Evolutionary conservation across 176 grass and related monocot species (phyloP).

Genomic region (Luzula sylvatica): DNA sequence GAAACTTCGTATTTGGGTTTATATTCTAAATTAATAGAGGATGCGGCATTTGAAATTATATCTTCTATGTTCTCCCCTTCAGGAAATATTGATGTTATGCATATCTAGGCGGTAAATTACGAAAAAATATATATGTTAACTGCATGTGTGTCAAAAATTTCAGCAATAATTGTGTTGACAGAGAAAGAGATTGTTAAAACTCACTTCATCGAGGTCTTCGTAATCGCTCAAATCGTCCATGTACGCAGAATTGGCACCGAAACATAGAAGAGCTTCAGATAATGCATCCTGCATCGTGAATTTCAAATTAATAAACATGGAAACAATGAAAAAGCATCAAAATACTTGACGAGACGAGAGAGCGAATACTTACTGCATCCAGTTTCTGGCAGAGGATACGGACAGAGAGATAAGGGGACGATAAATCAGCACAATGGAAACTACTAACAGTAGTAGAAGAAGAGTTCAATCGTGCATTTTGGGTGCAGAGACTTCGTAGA

Average conservation of each 20-base stretch:
- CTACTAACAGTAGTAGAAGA: not conserved
- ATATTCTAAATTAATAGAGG: constrained; percentile 57
- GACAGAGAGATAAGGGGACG: constrained; percentile 45
- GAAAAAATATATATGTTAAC: constrained; percentile 1
- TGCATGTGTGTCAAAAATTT: not conserved
- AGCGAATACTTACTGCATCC: constrained; percentile 45
- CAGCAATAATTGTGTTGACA: not conserved
- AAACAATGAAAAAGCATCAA: constrained; percentile 4
- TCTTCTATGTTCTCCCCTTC: constrained; percentile 40
- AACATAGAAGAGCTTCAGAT: constrained; percentile 69
- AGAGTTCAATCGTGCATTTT: not conserved
- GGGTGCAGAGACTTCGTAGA: not conserved
- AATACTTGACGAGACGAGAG: not conserved
- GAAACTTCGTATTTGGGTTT: constrained; percentile 51
- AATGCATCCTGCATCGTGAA: constrained; percentile 45
- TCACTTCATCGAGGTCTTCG: constrained; percentile 60
- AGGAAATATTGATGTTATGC: constrained; percentile 51
- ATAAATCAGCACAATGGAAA: constrained; percentile 7
- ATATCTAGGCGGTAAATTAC: constrained; percentile 28
- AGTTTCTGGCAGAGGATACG: constrained; percentile 49
- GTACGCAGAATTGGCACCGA: constrained; percentile 60
- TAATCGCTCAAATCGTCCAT: constrained; percentile 60
- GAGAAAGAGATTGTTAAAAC: not conserved
- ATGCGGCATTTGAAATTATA: constrained; percentile 35
- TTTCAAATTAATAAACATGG: constrained; percentile 2